Percentiles rank a stretch among this genome's conserved stretches.
Conservation (phyloP, 75 land plant genomes). For the Adiantum capillusveneris region DNA sequence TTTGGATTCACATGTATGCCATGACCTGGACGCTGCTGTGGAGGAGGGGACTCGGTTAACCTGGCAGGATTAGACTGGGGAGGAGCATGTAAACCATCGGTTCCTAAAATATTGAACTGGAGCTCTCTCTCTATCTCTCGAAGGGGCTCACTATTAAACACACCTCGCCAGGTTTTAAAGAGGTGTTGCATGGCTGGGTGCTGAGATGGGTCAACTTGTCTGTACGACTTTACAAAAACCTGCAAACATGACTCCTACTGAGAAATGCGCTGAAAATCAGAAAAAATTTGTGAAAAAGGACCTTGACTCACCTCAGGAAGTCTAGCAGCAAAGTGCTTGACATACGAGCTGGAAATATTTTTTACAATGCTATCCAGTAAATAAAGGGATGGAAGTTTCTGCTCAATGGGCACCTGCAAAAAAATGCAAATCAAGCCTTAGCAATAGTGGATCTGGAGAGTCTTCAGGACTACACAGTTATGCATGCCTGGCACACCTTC, state of each 20-base stretch:
- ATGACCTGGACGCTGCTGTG: constrained; percentile 50
- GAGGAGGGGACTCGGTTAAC: constrained; percentile 29
- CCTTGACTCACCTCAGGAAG: constrained; percentile 58
- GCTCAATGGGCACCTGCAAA: constrained; percentile 78
- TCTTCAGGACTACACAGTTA: no score
- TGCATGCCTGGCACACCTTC: no score
- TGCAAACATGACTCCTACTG: no score
- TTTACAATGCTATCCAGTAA: constrained; percentile 96
- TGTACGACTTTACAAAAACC: constrained; percentile 80
- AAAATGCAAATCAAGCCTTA: no score
- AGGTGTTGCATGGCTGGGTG: constrained; percentile 66
- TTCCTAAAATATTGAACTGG: constrained; percentile 31
- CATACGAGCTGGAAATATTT: constrained; percentile 78
- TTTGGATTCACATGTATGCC: constrained; percentile 93
- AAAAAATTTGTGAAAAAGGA: no score
- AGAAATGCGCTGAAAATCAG: no score
- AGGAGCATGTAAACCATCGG: constrained; percentile 7
- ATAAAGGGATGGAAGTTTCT: constrained; percentile 81
- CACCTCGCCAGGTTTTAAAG: constrained; percentile 78
- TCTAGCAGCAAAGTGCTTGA: constrained; percentile 65
- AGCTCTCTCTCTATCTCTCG: constrained; percentile 53
- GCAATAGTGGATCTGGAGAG: no score
- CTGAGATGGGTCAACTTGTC: constrained; percentile 50
- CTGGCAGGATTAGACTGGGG: constrained; percentile 6
- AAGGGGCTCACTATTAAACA: constrained; percentile 52